Conservation (phyloP, 2,329 filamentous ascomycete genomes). For the Verticillium nonalfalfae region DNA sequence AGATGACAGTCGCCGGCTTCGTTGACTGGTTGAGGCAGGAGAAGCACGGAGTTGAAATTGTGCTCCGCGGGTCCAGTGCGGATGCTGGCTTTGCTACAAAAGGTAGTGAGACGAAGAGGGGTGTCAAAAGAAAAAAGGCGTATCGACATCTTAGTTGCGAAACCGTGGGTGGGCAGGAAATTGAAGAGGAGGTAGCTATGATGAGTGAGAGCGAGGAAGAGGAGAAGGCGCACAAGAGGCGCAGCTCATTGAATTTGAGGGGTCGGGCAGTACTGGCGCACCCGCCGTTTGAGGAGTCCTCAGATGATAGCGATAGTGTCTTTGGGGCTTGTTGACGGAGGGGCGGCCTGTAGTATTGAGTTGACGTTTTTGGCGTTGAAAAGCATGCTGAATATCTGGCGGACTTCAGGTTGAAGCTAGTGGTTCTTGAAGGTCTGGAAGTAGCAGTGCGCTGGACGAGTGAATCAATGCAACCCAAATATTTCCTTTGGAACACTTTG, state of each 20-base stretch:
- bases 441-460: no score
- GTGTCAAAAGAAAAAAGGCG: not conserved
- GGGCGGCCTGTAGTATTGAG: no score
- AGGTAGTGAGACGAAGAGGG: not conserved
- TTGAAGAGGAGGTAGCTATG: not conserved
- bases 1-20: conserved; percentile 1
- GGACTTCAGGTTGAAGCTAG: not conserved
- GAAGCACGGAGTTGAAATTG: not conserved
- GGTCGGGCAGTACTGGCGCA: not conserved
- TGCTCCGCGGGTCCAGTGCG: not conserved
- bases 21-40: conserved; percentile 1
- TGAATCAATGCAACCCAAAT: no score
- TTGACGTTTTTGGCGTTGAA: not conserved
- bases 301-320: not conserved
- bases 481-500: no score
- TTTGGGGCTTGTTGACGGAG: not conserved
- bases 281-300: not conserved
- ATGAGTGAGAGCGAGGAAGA: not conserved
- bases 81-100: no score
- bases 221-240: not conserved
- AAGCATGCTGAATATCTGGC: not conserved
- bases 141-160: not conserved
- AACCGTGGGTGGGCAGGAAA: not conserved
- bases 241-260: not conserved
- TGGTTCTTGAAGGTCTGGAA: no score